phyloP scores from a whole-genome alignment of 257 asterid species.

The Penstemon newberryi region DNA sequence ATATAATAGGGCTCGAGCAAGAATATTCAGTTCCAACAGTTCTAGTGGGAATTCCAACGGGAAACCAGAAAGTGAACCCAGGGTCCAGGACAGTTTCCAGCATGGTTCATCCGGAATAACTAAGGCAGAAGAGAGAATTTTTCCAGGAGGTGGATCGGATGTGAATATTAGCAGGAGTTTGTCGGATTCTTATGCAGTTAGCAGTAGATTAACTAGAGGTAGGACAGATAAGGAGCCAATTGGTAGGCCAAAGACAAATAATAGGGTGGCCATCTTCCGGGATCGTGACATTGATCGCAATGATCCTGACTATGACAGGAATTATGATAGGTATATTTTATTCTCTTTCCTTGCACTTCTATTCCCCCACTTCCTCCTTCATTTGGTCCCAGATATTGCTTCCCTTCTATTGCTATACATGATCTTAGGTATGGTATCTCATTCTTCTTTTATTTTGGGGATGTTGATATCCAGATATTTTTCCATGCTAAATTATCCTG shows the following conservation, averaged over 20 bases:
- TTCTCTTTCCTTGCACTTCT: background rate
- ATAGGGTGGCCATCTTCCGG: conserved; percentile 89
- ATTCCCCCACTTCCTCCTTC: background rate
- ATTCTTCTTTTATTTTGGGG: background rate
- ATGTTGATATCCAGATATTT: background rate
- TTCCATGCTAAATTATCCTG: background rate
- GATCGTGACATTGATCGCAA: conserved; percentile 92
- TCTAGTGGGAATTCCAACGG: conserved; percentile 52
- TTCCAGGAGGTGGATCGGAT: conserved; percentile 48
- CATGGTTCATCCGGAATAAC: conserved; percentile 48
- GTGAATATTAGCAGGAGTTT: conserved; percentile 51
- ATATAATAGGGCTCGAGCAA: conserved; percentile 94
- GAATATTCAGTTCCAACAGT: conserved; percentile 82
- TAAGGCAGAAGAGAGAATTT: conserved; percentile 56
- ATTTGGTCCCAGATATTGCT: background rate
- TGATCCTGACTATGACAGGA: conserved; percentile 97
- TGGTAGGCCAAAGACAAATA: conserved; percentile 59
- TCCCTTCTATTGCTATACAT: background rate
- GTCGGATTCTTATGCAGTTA: conserved; percentile 66
- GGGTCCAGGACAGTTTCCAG: conserved; percentile 60
- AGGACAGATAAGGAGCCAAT: conserved; percentile 77
- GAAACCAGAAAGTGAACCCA: conserved; percentile 61
- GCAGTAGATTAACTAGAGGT: conserved; percentile 73
- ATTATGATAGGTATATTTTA: conserved; percentile 71
- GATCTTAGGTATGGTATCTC: background rate